Base-by-base conservation (phyloP, 768 basidiomycete species). In the Termitomyces sp. region DNA sequence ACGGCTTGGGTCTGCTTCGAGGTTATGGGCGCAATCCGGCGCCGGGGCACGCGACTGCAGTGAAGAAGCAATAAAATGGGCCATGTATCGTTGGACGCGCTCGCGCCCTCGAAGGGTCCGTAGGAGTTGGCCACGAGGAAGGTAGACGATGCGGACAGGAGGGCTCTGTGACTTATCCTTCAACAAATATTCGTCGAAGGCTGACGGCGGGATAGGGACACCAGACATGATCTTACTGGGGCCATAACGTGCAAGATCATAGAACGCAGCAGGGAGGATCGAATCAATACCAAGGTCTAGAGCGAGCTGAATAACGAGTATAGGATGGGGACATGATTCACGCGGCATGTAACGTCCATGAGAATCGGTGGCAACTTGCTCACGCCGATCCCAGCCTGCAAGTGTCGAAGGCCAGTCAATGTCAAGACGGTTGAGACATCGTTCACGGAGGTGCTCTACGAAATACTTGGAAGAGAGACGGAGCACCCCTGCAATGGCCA, bases 401-500 rank as follows among this genome's bases (percentile, higher is more conserved):
- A 92, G 84, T 1, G 87, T 85, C 5, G 80, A 68, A 0, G 90
- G 90, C 86, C 88, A 92, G 70, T 90, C 88, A 36, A 75, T 70
- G 16, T 76, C 72, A 18, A 92, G 80, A 12, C 85, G 85, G 4
- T 73, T 70, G 24, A 92, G 73, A 65, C 89, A 90, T 44, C 79
- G 85, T 46, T 76, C 67, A 0, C 87, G 85, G 35, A 91, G 84
- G 59, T 84, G 81, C 40, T 88, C 83, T 58, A 90, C 86, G 55
- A 91, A 78, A 70, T 92, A 92, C 73, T 92, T 92, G 35, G 84
- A 82, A 1, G 90, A 89, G 1, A 92, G 74, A 6, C 90, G 87
- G 7, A 91, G 80, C 48, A 90, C 86, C 4, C 84, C 82, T 2
- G 88, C 79, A 40, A 92, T 70, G 20, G 76, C 74, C 7, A 83